These are phyloP conservation scores for Coemansia sp. DNA, from an alignment of 192 early-diverging fungal species.

Conservation along the genomic window DNA sequence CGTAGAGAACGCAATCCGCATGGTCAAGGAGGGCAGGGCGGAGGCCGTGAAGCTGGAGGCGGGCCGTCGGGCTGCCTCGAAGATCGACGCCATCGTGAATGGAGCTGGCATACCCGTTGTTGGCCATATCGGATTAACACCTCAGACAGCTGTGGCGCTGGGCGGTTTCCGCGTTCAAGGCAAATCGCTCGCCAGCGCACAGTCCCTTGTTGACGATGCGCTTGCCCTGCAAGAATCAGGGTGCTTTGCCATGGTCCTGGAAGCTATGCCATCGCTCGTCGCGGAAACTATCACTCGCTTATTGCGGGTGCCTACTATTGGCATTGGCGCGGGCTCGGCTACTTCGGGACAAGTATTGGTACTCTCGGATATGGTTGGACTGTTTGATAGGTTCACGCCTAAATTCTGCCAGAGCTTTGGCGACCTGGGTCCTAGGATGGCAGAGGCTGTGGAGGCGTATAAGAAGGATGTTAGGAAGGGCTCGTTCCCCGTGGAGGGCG, in stretches of 20 bases:
- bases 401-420: constrained; percentile 93
- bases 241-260: constrained; percentile 86
- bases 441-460: constrained; percentile 71
- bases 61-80: constrained; percentile 80
- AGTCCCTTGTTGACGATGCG: constrained; percentile 80
- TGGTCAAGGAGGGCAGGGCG: constrained; percentile 85
- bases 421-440: constrained; percentile 70
- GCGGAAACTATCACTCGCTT: constrained; percentile 80
- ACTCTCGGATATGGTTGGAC: constrained; percentile 84
- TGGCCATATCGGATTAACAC: constrained; percentile 94
- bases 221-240: constrained; percentile 89
- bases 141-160: constrained; percentile 83
- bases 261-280: constrained; percentile 89
- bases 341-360: constrained; percentile 97
- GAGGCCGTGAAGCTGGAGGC: constrained; percentile 98
- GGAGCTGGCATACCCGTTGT: constrained; percentile 91
- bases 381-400: constrained; percentile 89
- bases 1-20: constrained; percentile 74
- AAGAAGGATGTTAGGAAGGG: constrained; percentile 73
- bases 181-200: constrained; percentile 77
- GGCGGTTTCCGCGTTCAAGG: constrained; percentile 94
- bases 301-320: constrained; percentile 89
- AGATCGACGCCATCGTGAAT: constrained; percentile 71
- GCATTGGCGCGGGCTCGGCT: constrained; percentile 89
- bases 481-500: constrained; percentile 69